Evolutionary conservation across 2,329 filamentous ascomycete genomes (phyloP).

Genomic region (Pseudogymnoascus destructans): DNA sequence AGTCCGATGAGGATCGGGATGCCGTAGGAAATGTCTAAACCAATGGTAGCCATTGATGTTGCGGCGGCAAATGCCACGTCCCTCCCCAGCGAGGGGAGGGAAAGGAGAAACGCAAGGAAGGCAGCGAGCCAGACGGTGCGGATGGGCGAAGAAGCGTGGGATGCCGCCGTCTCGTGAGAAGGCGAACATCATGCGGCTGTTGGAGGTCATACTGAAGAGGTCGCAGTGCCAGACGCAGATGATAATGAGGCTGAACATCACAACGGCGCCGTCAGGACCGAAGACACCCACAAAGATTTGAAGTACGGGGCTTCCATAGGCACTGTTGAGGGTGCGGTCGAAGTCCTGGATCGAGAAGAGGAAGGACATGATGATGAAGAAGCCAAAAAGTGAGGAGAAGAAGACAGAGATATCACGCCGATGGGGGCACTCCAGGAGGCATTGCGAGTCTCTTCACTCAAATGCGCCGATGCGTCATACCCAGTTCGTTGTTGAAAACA

Average conservation of each 20-base stretch:
- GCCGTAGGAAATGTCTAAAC: conserved; percentile 45
- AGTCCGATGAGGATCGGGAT: conserved; percentile 43
- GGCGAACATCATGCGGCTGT: conserved; percentile 47
- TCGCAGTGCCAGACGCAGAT: conserved; percentile 50
- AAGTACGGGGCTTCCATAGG: conserved; percentile 40
- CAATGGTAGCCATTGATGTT: conserved; percentile 43
- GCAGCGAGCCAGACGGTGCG: conserved; percentile 44
- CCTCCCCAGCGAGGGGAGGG: conserved; percentile 41
- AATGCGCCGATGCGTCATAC: conserved; percentile 42
- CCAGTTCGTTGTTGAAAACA: too few relatives aligned
- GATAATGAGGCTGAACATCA: conserved; percentile 41
- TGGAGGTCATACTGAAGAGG: conserved; percentile 43
- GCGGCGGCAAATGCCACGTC: conserved; percentile 43
- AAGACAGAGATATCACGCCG: conserved; percentile 44
- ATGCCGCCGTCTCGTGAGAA: conserved; percentile 44
- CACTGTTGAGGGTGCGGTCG: conserved; percentile 32
- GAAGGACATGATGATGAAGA: conserved; percentile 43
- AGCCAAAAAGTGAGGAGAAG: conserved; percentile 43
- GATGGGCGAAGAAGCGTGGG: conserved; percentile 40
- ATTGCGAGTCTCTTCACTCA: conserved; percentile 44
- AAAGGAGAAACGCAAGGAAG: conserved; percentile 39
- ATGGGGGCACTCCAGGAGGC: conserved; percentile 44
- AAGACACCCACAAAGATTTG: conserved; percentile 46
- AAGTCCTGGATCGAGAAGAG: conserved; percentile 48
- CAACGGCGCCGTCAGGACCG: conserved; percentile 41